Base-by-base conservation (phyloP, 1,139 yeast species). In the Yamadazyma triangularis region DNA sequence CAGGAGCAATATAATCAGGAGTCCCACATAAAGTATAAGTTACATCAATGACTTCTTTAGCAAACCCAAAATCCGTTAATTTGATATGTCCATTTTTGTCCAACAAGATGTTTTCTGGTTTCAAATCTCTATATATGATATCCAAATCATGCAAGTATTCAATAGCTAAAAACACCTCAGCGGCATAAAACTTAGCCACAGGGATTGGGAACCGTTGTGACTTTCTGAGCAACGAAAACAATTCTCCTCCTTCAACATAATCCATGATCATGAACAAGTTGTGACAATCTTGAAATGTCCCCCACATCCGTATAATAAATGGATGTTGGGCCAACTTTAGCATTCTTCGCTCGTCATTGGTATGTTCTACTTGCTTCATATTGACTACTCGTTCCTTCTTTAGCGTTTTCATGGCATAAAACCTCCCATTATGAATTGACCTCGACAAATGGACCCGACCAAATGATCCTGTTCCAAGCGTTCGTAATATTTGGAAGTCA, bases 11-110 rank as follows among this genome's bases (percentile, higher is more conserved):
- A 48, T 75, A 75, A 51, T 75, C 81, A 0, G 81, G 81, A 0
- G 81, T 75, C 28, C 81, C 81, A 58, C 81, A 75, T 39, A 75
- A 63, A 1, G 81, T 75, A 62, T 75, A 75, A 5, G 81, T 75
- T 19, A 72, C 77, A 16, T 77, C 71, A 38, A 63, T 64, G 9
- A 75, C 79, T 45, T 74, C 79, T 50, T 75, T 75, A 24, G 81
- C 80, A 48, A 75, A 75, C 2, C 81, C 81, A 48, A 75, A 75
- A 53, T 75, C 80, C 8, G 81, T 74, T 37, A 75, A 58, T 41
- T 75, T 75, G 36, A 75, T 73, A 48, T 75, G 81, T 2, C 81
- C 81, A 35, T 73, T 71, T 41, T 76, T 58, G 42, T 75, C 78
- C 42, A 75, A 60, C 35, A 75, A 55, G 27, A 75, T 75, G 45